Evolutionary conservation across 352 stramenopile species (phyloP).

Genomic region (Thalassiosira livingstoniorum): DNA sequence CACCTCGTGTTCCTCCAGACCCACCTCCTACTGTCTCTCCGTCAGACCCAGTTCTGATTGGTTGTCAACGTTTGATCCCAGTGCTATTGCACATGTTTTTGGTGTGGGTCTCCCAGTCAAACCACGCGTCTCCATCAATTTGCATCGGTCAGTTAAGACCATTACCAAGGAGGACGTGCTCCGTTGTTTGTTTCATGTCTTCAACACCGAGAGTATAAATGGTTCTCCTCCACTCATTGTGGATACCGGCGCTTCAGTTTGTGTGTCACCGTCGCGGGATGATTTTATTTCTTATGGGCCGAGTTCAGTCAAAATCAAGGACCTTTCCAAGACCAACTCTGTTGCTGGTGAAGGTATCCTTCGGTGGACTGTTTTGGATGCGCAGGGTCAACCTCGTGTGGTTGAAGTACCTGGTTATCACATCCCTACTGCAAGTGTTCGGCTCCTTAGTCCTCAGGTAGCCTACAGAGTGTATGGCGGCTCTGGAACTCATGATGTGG

Average conservation of each 20-base stretch:
- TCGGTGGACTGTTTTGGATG: neutral
- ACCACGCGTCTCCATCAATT: too few species aligned
- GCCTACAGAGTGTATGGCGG: neutral
- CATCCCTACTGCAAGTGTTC: neutral
- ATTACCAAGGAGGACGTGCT: too few species aligned
- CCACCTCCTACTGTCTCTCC: too few species aligned
- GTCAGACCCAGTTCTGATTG: too few species aligned
- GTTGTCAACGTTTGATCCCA: too few species aligned
- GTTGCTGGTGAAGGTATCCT: neutral
- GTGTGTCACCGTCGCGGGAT: neutral
- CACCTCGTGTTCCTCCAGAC: too few species aligned
- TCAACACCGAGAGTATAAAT: too few species aligned
- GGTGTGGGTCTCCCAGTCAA: too few species aligned
- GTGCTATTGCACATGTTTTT: too few species aligned
- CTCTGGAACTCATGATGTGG: neutral
- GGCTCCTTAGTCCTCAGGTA: neutral
- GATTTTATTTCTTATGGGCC: neutral
- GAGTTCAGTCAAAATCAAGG: constrained; percentile 3
- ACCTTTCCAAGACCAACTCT: neutral
- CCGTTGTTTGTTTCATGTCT: too few species aligned
- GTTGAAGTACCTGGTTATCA: neutral
- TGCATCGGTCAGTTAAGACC: too few species aligned
- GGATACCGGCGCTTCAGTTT: neutral
- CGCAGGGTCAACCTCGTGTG: neutral
- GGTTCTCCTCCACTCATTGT: constrained; percentile 4